Conservation (phyloP, 1,139 yeast genomes). For the Pneumocystis murina region DNA sequence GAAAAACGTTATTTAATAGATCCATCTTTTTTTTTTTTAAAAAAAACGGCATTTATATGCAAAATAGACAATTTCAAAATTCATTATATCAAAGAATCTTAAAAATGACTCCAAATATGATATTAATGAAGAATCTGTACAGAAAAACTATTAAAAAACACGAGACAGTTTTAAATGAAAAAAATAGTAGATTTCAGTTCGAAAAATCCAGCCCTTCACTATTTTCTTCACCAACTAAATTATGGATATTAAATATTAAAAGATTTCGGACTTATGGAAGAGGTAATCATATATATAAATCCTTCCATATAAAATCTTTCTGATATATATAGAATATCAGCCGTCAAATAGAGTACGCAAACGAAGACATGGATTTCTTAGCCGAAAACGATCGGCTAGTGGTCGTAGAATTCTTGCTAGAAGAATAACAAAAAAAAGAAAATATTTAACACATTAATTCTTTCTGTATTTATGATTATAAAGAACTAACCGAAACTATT, state of each 20-base stretch:
- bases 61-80: not conserved
- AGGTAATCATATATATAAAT: not conserved
- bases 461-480: not conserved
- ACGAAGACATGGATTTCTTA: conserved; percentile 3
- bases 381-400: not conserved
- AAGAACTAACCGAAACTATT: too few relatives aligned
- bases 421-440: not conserved
- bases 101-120: not conserved
- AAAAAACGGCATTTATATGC: not conserved
- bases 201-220: not conserved
- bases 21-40: not conserved
- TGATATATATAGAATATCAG: not conserved
- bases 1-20: not conserved
- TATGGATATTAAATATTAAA: not conserved
- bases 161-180: not conserved
- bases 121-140: too few relatives aligned
- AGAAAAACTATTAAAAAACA: not conserved
- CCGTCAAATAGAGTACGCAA: conserved; percentile 1
- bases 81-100: not conserved
- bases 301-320: not conserved
- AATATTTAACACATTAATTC: not conserved
- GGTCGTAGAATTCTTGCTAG: conserved; percentile 1
- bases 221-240: not conserved
- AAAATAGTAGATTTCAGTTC: not conserved
- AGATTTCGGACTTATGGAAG: not conserved